Base-by-base conservation (phyloP, 768 basidiomycete genomes). In the Boletus sp. region DNA sequence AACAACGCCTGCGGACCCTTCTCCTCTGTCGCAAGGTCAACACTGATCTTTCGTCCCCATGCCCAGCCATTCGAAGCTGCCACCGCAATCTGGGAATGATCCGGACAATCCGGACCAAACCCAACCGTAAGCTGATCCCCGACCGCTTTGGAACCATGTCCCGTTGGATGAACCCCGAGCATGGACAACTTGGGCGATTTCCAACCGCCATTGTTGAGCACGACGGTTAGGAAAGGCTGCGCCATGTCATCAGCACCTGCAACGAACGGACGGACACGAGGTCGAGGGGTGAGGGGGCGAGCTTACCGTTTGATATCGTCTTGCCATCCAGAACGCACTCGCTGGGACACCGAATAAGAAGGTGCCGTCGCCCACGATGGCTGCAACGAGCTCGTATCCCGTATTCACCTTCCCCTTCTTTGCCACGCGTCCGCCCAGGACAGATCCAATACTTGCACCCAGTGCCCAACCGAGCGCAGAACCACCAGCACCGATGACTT, bases 161-260 rank as follows among this genome's bases (percentile, higher is more conserved):
- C 87, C 0, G 64, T 59, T 0, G 87, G 88, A 61, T 90, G 81
- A 0, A 89, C 79, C 4, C 81, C 81, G 9, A 87, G 71, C 83
- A 89, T 82, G 0, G 86, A 87, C 14, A 81, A 62, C 58, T 78
- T 82, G 4, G 88, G 87, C 0, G 85, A 82, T 62, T 76, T 83
- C 86, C 85, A 86, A 0, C 85, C 86, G 0, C 86, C 86, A 55
- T 90, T 90, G 66, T 89, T 89, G 14, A 90, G 69, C 1, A 90
- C 75, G 59, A 90, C 74, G 0, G 86, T 89, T 29, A 89, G 68
- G 74, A 87, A 89, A 1, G 87, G 88, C 86, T 87, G 56, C 1
- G 7, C 39, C 11, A 29, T 11, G 6, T 50, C 29, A n/a, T 5
- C 18, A 24, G 17, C 3, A 33, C 48, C 41, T 46, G 24, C 17